phyloP scores from a whole-genome alignment of 805 yeast genomes.

The Starmerella khaoyaiensis region DNA sequence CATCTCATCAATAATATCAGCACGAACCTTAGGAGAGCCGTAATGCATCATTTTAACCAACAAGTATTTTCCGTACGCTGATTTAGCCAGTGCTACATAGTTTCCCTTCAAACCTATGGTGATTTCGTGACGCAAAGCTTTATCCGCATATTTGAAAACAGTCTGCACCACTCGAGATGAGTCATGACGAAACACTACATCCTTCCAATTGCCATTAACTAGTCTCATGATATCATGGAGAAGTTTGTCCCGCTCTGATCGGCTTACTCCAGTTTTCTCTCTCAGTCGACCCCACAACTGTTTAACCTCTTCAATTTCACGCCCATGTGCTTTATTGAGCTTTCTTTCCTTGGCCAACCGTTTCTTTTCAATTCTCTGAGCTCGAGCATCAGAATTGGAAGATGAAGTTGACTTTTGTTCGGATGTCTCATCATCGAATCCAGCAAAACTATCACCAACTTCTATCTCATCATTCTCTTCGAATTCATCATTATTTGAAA shows the following conservation, averaged over 20 bases:
- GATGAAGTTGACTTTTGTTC: conserved; percentile 11
- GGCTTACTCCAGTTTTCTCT: conserved; percentile 65
- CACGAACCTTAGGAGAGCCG: conserved; percentile 74
- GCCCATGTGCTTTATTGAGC: conserved; percentile 74
- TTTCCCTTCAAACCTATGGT: conserved; percentile 58
- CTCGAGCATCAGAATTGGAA: conserved; percentile 36
- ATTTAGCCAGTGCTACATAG: conserved; percentile 72
- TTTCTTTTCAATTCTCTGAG: conserved; percentile 73
- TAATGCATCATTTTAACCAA: conserved; percentile 81
- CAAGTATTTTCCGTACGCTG: conserved; percentile 86
- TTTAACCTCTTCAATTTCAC: conserved; percentile 72
- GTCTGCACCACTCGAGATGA: conserved; percentile 95
- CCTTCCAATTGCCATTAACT: conserved; percentile 54
- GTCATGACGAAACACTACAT: conserved; percentile 87
- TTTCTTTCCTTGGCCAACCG: conserved; percentile 69
- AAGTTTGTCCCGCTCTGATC: conserved; percentile 52
- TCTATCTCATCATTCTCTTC: conserved; percentile 8
- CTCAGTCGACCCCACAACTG: conserved; percentile 82
- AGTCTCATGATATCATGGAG: conserved; percentile 77
- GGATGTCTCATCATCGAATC: conserved; percentile 9
- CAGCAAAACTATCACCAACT: conserved; percentile 1
- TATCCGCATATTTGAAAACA: conserved; percentile 69
- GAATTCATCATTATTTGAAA: conserved; percentile 12
- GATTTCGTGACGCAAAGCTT: conserved; percentile 62
- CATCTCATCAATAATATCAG: conserved; percentile 62